Evolutionary conservation across 2,329 filamentous ascomycete species (phyloP).

Genomic region (Neonectria neomacrospora): DNA sequence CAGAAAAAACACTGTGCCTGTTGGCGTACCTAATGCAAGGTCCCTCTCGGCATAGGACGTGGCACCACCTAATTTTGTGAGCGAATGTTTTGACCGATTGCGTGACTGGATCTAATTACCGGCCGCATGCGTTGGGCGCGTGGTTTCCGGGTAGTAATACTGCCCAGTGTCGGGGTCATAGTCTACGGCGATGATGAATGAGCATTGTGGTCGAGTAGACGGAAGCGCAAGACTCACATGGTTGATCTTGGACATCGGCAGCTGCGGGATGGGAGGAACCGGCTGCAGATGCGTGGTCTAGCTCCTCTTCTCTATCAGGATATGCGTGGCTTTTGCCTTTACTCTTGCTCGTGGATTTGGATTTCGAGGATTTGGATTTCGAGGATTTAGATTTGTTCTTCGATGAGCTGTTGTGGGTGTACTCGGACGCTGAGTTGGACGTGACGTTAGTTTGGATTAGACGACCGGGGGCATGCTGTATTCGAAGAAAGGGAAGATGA

Average conservation of each 20-base stretch:
- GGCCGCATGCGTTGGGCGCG: constrained; percentile 1
- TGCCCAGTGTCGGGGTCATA: constrained; percentile 8
- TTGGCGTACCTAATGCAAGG: constrained; percentile 15
- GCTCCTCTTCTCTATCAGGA: constrained; percentile 32
- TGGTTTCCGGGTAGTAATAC: constrained; percentile 14
- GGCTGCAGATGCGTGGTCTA: constrained; percentile 16
- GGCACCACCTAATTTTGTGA: constrained; percentile 5
- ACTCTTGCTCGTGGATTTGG: constrained; percentile 32
- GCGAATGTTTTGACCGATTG: neutral
- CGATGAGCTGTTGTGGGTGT: constrained; percentile 34
- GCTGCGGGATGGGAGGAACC: neutral
- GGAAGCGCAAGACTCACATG: constrained; percentile 12
- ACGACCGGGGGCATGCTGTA: neutral
- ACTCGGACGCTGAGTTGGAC: constrained; percentile 31
- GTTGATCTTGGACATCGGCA: neutral
- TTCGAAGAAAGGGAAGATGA: neutral
- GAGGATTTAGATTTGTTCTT: constrained; percentile 32
- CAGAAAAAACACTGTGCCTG: too few species aligned
- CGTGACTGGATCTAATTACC: constrained; percentile 1
- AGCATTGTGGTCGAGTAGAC: neutral
- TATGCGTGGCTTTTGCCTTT: constrained; percentile 38
- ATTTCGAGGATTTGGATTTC: constrained; percentile 30
- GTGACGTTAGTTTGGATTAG: constrained; percentile 25
- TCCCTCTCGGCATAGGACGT: neutral
- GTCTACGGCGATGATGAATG: constrained; percentile 20